These are phyloP conservation scores for Typha latifolia DNA, from an alignment of 176 grass and related monocot species.

Conservation along the genomic window DNA sequence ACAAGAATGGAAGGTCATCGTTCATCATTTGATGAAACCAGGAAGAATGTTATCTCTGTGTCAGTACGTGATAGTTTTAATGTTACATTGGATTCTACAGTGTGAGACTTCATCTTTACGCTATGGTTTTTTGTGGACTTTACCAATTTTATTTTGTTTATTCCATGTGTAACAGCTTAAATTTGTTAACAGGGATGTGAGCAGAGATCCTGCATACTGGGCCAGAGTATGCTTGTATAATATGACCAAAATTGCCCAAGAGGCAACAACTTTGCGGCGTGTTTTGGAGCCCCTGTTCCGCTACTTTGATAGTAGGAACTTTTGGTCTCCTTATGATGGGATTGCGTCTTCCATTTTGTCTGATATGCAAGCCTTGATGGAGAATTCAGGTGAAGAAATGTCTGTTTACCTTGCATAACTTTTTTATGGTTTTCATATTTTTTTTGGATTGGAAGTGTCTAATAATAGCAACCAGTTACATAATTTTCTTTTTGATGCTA, in stretches of 20 bases:
- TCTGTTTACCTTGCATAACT: conserved; percentile 31
- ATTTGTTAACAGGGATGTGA: conserved; percentile 43
- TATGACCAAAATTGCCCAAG: conserved; percentile 86
- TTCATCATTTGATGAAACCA: conserved; percentile 30
- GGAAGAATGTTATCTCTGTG: conserved; percentile 20
- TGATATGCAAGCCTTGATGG: conserved; percentile 78
- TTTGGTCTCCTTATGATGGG: conserved; percentile 74
- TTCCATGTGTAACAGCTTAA: conserved; percentile 21
- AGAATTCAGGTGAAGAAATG: conserved; percentile 60
- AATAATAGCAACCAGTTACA: conserved; percentile 10
- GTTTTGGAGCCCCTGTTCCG: conserved; percentile 86
- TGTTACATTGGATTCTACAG: conserved; percentile 33
- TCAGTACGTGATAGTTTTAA: conserved; percentile 37
- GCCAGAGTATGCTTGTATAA: conserved; percentile 77
- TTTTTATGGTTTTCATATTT: conserved; percentile 1
- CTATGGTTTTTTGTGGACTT: conserved; percentile 1
- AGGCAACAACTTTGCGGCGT: conserved; percentile 68
- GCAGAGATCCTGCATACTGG: conserved; percentile 66
- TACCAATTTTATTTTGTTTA: background rate
- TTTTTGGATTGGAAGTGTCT: background rate
- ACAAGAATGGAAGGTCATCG: conserved; percentile 46
- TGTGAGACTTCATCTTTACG: conserved; percentile 31
- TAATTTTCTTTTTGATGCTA: background rate
- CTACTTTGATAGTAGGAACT: conserved; percentile 63
- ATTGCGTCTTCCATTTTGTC: conserved; percentile 78